Evolutionary conservation across 1,139 yeast genomes (phyloP).

Genomic region (Hanseniaspora sp.): DNA sequence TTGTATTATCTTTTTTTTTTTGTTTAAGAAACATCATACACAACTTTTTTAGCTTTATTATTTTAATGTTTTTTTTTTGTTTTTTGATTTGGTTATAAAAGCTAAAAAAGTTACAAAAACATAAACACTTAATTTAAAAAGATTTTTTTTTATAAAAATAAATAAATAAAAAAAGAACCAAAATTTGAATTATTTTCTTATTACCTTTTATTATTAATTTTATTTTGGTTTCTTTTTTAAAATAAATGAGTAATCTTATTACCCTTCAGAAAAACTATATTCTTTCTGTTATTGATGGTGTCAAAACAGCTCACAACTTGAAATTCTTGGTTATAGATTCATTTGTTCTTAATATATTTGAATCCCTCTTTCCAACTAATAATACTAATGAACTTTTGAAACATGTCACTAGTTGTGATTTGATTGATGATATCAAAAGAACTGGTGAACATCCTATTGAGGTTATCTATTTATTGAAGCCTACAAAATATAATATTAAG

Average conservation of each 20-base stretch:
- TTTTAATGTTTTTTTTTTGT: too few species aligned
- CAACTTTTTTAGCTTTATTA: too few species aligned
- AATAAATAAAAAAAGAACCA: too few species aligned
- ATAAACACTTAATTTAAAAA: too few species aligned
- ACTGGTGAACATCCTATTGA: conserved; percentile 42
- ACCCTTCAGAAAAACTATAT: conserved; percentile 26
- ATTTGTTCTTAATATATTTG: conserved; percentile 30
- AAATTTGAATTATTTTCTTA: too few species aligned
- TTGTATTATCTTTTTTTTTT: too few species aligned
- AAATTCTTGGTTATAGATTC: conserved; percentile 37
- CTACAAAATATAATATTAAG: conserved; percentile 42
- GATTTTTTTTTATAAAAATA: too few species aligned
- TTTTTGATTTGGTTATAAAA: too few species aligned
- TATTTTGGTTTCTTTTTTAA: not conserved
- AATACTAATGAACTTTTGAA: conserved; percentile 32
- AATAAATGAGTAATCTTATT: conserved; percentile 27
- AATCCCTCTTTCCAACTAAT: conserved; percentile 26
- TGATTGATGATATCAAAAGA: conserved; percentile 40
- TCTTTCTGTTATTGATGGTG: conserved; percentile 22
- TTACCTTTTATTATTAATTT: not conserved
- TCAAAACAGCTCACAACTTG: conserved; percentile 28
- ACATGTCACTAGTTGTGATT: conserved; percentile 40
- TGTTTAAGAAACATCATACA: too few species aligned
- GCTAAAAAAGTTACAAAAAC: too few species aligned
- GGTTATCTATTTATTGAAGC: conserved; percentile 51